These are phyloP conservation scores for Talaromyces sp. DNA, from an alignment of 2,329 filamentous ascomycete genomes.

Conservation along the genomic window DNA sequence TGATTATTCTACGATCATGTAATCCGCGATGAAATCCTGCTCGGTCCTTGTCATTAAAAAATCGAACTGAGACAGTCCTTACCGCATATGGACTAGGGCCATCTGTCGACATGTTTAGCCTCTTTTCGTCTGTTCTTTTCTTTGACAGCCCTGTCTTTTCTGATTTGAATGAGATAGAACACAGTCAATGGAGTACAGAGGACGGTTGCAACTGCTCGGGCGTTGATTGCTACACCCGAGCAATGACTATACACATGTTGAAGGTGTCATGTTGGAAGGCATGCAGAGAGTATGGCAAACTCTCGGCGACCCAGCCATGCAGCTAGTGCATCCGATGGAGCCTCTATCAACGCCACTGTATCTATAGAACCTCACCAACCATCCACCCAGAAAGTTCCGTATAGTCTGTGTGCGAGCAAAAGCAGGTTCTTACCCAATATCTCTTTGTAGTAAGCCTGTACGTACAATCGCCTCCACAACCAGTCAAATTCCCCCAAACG, in stretches of 20 bases:
- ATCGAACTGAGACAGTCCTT: conserved; percentile 7
- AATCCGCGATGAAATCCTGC: neutral
- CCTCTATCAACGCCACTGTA: conserved; percentile 11
- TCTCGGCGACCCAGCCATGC: neutral
- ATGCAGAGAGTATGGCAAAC: neutral
- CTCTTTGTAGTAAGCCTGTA: neutral
- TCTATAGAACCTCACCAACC: conserved; percentile 11
- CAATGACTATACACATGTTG: neutral
- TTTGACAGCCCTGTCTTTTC: neutral
- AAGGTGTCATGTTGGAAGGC: too few species aligned
- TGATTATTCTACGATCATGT: neutral
- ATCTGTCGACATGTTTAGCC: neutral
- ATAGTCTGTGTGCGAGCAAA: neutral
- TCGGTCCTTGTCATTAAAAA: neutral
- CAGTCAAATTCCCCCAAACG: neutral
- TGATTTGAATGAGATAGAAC: neutral
- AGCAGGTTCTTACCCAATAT: neutral
- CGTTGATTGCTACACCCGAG: neutral
- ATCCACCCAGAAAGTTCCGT: neutral
- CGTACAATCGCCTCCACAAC: neutral
- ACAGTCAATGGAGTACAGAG: neutral
- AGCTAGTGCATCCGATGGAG: conserved; percentile 7
- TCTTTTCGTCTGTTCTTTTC: neutral
- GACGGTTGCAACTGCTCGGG: neutral
- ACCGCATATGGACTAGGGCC: neutral